Base-by-base conservation (phyloP, 2,329 filamentous ascomycete genomes). In the Exophiala phaeomuriformis region DNA sequence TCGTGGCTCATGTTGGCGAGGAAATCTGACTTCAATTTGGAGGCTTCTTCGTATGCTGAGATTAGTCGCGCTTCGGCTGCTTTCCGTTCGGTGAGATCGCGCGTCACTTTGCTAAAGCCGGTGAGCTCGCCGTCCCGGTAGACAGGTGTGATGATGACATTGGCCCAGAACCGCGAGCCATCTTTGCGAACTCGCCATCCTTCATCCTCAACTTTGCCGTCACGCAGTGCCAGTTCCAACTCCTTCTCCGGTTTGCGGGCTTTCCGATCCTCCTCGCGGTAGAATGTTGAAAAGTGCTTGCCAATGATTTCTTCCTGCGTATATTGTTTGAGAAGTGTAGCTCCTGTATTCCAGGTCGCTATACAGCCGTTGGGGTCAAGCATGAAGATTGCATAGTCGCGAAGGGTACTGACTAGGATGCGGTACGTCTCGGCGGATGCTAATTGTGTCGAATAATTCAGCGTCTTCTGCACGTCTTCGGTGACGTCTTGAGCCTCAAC, bases 1-100 rank as follows among this genome's bases (percentile, higher is more conserved):
- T 84, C 81, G 61, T 84, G 81, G 46, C 75, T 78, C 76, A 84
- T 83, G 63, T 83, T 82, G 48, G 78, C 79, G 29, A 83, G 65
- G 57, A 83, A 84, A 31, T 81, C 78, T 3, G 75, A 79, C 64
- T 83, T 83, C 53, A 83, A 66, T 59, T 77, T 78, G n/a, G 78
- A 77, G n/a, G 79, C 76, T 65, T 83, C 80, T 61, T 83, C 80
- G 58, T 78, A 82, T 1, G 78, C 79, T 7, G 74, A 67, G 41
- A 82, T 78, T 12, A 82, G 66, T 2, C 74, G 74, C n/a, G 73
- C 67, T 63, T 82, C 79, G 8, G 76, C 74, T 41, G 75, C 75
- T 52, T 77, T 59, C 35, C 57, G 43, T 39, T 59, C 57, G 5
- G 57, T 59, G 12, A 82, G 61, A 58, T 82, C 78, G 28, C 80